Conservation (phyloP, 805 yeast species). For the Metschnikowia proteae region DNA sequence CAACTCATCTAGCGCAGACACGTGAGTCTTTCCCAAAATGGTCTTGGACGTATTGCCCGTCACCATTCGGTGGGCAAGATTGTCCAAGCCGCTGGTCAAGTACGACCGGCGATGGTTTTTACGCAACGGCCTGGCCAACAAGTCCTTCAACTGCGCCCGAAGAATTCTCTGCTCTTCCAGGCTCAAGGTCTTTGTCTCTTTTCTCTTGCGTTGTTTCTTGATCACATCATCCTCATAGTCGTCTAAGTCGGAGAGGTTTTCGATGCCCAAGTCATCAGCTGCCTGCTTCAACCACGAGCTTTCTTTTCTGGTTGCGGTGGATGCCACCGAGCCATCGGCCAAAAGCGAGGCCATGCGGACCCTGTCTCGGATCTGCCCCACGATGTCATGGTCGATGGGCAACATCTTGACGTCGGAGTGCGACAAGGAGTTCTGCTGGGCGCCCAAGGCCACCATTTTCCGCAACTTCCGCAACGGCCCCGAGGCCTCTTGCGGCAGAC, state of each 20-base stretch:
- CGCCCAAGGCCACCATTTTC: conserved; percentile 44
- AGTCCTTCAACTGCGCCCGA: conserved; percentile 49
- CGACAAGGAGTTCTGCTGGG: conserved; percentile 28
- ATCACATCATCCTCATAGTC: conserved; percentile 60
- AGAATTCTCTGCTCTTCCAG: conserved; percentile 46
- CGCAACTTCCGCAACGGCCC: conserved; percentile 81
- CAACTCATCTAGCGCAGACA: conserved; percentile 65
- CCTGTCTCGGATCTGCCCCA: conserved; percentile 67
- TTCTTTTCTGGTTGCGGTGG: conserved; percentile 61
- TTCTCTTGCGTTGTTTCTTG: conserved; percentile 56
- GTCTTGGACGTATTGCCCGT: conserved; percentile 62
- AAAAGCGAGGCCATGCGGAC: conserved; percentile 65
- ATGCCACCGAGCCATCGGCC: conserved; percentile 65
- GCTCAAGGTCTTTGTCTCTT: conserved; percentile 38
- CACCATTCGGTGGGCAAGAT: conserved; percentile 72
- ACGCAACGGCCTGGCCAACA: conserved; percentile 54
- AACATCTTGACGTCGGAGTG: conserved; percentile 58
- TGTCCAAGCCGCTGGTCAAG: conserved; percentile 72
- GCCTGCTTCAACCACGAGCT: conserved; percentile 83
- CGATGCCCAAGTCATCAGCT: conserved; percentile 89
- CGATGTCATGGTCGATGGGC: conserved; percentile 72
- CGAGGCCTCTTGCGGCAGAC: conserved; percentile 90
- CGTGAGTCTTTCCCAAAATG: conserved; percentile 66
- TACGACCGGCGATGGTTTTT: conserved; percentile 66
- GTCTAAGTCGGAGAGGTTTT: conserved; percentile 60